phyloP scores from a whole-genome alignment of 331 rosid genomes.

The Dryas integrifolia region DNA sequence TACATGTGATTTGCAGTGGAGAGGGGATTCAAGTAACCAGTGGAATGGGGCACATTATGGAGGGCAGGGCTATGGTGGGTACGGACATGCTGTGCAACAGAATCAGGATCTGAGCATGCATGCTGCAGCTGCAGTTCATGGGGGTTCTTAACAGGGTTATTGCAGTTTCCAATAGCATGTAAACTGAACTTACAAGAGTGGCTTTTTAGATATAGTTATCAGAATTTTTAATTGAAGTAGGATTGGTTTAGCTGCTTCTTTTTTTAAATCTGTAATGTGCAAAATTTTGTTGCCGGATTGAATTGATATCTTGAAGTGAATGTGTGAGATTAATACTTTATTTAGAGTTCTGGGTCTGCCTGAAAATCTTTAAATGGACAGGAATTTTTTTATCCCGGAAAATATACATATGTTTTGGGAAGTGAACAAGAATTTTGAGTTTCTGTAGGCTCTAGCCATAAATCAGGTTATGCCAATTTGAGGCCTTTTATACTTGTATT shows the following conservation, averaged over 20 bases:
- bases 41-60: constrained; percentile 72
- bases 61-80: constrained; percentile 60
- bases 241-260: constrained; percentile 45
- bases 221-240: constrained; percentile 37
- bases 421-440: not conserved
- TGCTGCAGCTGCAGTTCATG: constrained; percentile 60
- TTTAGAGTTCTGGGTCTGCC: constrained; percentile 9
- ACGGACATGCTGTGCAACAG: constrained; percentile 53
- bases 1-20: constrained; percentile 63
- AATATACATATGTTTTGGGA: not conserved
- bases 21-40: constrained; percentile 59
- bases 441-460: not conserved
- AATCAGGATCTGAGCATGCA: constrained; percentile 57
- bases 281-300: constrained; percentile 46
- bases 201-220: constrained; percentile 21
- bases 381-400: constrained; percentile 5
- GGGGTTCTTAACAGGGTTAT: constrained; percentile 47
- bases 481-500: too few relatives aligned
- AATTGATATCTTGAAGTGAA: constrained; percentile 21
- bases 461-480: not conserved
- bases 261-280: constrained; percentile 46
- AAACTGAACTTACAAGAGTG: constrained; percentile 34
- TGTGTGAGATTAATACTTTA: constrained; percentile 16
- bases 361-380: not conserved
- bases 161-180: constrained; percentile 14